phyloP scores from a whole-genome alignment of 2,329 filamentous ascomycete species.

The Blumeria graminis region DNA sequence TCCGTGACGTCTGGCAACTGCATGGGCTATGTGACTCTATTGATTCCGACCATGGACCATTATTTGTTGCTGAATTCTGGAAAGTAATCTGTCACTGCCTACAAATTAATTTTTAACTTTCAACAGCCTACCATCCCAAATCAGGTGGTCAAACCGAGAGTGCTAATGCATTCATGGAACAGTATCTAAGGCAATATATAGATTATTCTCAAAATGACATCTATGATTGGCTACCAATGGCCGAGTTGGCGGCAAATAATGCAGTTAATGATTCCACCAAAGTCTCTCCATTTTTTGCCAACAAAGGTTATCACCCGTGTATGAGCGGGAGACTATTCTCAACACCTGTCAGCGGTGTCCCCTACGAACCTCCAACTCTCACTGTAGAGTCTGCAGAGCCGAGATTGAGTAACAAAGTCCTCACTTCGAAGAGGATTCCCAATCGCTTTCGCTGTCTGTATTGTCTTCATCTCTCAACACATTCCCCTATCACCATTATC shows the following conservation, averaged over 20 bases:
- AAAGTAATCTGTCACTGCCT: constrained; percentile 2
- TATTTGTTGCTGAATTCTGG: constrained; percentile 6
- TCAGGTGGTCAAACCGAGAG: constrained; percentile 3
- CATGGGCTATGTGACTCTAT: constrained; percentile 3
- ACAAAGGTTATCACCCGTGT: too few relatives aligned
- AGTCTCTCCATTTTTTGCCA: constrained; percentile 5
- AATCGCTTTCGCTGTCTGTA: too few relatives aligned
- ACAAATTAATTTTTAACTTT: constrained; percentile 1
- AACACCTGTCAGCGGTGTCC: too few relatives aligned
- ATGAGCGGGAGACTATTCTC: too few relatives aligned
- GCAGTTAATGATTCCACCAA: constrained; percentile 1
- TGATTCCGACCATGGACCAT: constrained; percentile 4
- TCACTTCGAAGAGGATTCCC: too few relatives aligned
- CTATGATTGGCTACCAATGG: constrained; percentile 1
- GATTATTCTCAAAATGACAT: constrained; percentile 5
- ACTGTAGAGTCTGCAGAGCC: too few relatives aligned
- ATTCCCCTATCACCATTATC: too few relatives aligned
- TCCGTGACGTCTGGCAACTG: constrained; percentile 2
- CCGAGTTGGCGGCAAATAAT: constrained; percentile 7
- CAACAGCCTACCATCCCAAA: not conserved
- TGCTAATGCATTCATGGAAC: constrained; percentile 3
- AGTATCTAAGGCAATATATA: constrained; percentile 4
- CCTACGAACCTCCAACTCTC: too few relatives aligned
- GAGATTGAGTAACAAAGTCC: too few relatives aligned
- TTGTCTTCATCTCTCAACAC: too few relatives aligned